Evolutionary conservation across 495 filamentous ascomycete genomes (phyloP).

Genomic region (Aspergillus heteromorphus): DNA sequence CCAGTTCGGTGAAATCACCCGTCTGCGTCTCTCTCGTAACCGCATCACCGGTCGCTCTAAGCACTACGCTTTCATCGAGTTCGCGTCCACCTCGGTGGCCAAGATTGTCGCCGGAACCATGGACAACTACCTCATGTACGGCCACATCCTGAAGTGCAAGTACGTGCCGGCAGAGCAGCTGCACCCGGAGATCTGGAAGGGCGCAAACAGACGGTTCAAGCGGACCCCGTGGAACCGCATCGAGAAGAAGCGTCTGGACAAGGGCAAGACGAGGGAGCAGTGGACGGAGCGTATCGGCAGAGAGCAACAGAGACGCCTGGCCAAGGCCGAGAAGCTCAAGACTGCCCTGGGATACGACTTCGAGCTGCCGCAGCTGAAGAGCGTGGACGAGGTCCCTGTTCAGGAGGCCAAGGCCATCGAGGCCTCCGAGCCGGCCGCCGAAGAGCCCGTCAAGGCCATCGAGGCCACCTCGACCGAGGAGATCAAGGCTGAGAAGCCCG

Average conservation of each 20-base stretch:
- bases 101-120: slow-evolving; percentile 88
- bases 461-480: slow-evolving; percentile 22
- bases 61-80: slow-evolving; percentile 93
- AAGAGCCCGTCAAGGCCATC: slow-evolving; percentile 26
- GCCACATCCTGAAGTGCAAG: slow-evolving; percentile 84
- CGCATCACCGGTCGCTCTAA: slow-evolving; percentile 78
- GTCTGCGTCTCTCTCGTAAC: slow-evolving; percentile 84
- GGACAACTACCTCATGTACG: slow-evolving; percentile 95
- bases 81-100: slow-evolving; percentile 69
- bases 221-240: slow-evolving; percentile 77
- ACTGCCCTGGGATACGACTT: slow-evolving; percentile 77
- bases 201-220: slow-evolving; percentile 85
- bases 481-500: slow-evolving; percentile 31
- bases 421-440: slow-evolving; percentile 21
- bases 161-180: slow-evolving; percentile 68
- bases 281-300: slow-evolving; percentile 69
- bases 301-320: slow-evolving; percentile 62
- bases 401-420: slow-evolving; percentile 31
- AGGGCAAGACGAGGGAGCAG: slow-evolving; percentile 60
- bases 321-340: slow-evolving; percentile 69
- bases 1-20: slow-evolving; percentile 85
- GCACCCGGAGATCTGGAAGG: slow-evolving; percentile 77
- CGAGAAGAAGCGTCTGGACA: slow-evolving; percentile 65
- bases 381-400: slow-evolving; percentile 52
- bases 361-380: slow-evolving; percentile 66